Evolutionary conservation across 139 green algal genomes (phyloP).

Genomic region (Volvox reticuliferus): DNA sequence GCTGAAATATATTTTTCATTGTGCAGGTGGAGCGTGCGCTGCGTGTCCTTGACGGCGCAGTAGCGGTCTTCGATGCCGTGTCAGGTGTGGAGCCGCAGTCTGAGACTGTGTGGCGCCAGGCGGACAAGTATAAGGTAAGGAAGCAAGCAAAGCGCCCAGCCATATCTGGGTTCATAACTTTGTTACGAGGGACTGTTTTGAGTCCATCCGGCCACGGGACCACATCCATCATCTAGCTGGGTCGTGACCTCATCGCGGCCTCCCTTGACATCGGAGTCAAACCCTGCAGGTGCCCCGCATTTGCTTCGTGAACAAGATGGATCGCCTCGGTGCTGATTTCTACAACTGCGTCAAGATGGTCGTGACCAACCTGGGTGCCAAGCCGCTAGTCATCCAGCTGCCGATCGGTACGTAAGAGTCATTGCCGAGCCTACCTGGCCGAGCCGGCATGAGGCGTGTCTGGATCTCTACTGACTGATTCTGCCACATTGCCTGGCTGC

Average conservation of each 20-base stretch:
- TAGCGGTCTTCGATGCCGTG: slow-evolving; percentile 97
- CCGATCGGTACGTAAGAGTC: slow-evolving; percentile 8
- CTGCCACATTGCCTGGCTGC: no score
- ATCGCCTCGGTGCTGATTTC: slow-evolving; percentile 99
- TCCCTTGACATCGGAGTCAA: not conserved
- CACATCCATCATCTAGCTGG: no score
- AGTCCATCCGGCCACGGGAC: no score
- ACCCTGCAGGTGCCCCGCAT: slow-evolving; percentile 84
- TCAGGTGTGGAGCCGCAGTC: slow-evolving; percentile 98
- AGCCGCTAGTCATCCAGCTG: slow-evolving; percentile 65
- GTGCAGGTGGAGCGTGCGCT: slow-evolving; percentile 92
- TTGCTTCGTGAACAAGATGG: slow-evolving; percentile 99
- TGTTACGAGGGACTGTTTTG: no score
- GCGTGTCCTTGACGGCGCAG: slow-evolving; percentile 97
- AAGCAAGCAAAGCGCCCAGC: no score
- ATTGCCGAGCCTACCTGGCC: no score
- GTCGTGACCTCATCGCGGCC: no score
- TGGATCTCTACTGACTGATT: no score
- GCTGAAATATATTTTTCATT: no score
- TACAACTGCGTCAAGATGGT: slow-evolving; percentile 91
- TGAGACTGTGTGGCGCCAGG: slow-evolving; percentile 99
- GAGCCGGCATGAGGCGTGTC: no score
- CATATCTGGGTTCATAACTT: no score
- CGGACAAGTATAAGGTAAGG: slow-evolving; percentile 95
- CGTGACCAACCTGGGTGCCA: slow-evolving; percentile 91